These are phyloP conservation scores for Candolleomyces efflorescens DNA, from an alignment of 768 basidiomycete species.

Conservation along the genomic window DNA sequence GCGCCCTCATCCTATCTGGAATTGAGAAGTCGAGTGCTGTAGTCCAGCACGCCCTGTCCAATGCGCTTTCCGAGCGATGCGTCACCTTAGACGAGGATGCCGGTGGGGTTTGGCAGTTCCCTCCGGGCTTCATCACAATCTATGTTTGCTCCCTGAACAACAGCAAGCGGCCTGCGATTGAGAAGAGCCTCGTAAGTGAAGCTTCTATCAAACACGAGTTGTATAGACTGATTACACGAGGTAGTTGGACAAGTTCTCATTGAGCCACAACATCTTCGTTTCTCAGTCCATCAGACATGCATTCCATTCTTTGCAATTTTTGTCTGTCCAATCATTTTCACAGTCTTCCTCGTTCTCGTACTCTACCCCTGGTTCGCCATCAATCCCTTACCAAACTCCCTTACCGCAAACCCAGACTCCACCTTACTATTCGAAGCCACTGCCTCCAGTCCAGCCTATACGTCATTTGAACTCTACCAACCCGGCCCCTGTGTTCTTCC, in stretches of 20 bases:
- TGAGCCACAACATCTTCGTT: conserved; percentile 62
- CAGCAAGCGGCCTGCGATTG: conserved; percentile 60
- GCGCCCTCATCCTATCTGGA: conserved; percentile 64
- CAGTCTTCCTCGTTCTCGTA: conserved; percentile 15
- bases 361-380: conserved; percentile 27
- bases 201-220: background rate
- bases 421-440: conserved; percentile 20
- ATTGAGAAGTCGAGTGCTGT: conserved; percentile 56
- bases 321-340: conserved; percentile 16
- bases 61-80: conserved; percentile 46
- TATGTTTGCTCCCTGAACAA: conserved; percentile 68
- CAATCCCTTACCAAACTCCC: conserved; percentile 18
- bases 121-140: conserved; percentile 66
- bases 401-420: conserved; percentile 24
- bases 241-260: conserved; percentile 75
- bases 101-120: conserved; percentile 50
- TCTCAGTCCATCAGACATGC: conserved; percentile 38
- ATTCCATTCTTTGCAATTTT: conserved; percentile 27
- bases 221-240: conserved; percentile 1
- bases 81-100: conserved; percentile 39
- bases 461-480: conserved; percentile 14
- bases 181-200: conserved; percentile 58
- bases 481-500: conserved; percentile 7
- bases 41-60: conserved; percentile 55
- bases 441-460: conserved; percentile 24